Evolutionary conservation across 345 rosid genomes (phyloP), one percentile per base, ranked within the genome.

Genomic region (Kandelia obovata): DNA sequence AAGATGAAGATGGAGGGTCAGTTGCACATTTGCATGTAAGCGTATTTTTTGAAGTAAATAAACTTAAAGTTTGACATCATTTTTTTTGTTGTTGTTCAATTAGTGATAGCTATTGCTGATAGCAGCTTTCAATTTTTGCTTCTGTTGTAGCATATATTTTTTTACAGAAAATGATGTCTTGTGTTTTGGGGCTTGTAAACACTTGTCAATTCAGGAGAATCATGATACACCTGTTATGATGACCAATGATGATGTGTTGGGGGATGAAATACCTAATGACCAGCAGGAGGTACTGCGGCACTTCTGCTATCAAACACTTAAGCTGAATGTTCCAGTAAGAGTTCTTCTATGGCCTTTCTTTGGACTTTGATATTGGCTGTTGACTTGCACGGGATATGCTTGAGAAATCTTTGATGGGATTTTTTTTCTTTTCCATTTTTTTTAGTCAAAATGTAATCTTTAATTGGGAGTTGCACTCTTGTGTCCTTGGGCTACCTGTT

Each of bases 241-340:
- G 93, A 87, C 97, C 49, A 93, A 89, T 86, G 98, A 93, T 86
- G 97, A 93, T 81, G 69, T 90, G 72, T 80, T 93, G 81, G 98
- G 98, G 46, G 97, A 89, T 81, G 96, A 88, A 77, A 88, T 93
- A 75, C 96, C 96, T 65, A 64, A 65, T 56, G 93, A 89, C 62
- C 97, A 93, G 81, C 79, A 68, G 73, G 82, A 81, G 69, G 73
- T 74, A 57, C 58, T 86, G 72, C 85, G 86, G 34, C 74, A 64
- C 2, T 83, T 82, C 75, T 93, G 96, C 84, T 93, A 89, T 73
- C 85, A 75, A 77, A 78, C 77, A 51, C 86, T 93, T 68, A 80
- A 87, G 61, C 72, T 87, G 81, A 86, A 72, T 82, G 55, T 35
- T 57, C 88, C 87, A 81, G 92, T 88, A 80, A 57, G 80, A 30